Percentiles rank a stretch among this genome's conserved stretches.
phyloP scores from a whole-genome alignment of 2,329 filamentous ascomycete species.

The Chrysoporthe deuterocubensis region DNA sequence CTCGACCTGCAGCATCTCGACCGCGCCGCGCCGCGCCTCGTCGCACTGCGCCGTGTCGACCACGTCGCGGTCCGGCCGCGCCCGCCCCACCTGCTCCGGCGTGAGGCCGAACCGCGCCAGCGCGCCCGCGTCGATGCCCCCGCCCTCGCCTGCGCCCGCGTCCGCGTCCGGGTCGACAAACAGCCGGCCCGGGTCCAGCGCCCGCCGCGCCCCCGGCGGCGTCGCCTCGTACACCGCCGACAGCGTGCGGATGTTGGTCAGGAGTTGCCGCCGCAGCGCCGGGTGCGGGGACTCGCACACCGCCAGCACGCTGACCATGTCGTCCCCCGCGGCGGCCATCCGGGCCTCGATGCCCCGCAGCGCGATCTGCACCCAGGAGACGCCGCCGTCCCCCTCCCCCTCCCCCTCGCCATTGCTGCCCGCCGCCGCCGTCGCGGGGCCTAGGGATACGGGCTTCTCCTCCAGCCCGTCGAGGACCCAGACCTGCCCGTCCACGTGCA shows the following conservation, averaged over 20 bases:
- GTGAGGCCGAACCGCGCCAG: neutral
- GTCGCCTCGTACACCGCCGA: constrained; percentile 43
- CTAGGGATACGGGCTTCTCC: constrained; percentile 68
- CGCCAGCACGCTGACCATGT: constrained; percentile 79
- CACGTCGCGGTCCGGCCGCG: constrained; percentile 31
- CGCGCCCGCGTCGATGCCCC: neutral
- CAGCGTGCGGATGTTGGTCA: constrained; percentile 41
- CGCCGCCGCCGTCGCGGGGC: constrained; percentile 39
- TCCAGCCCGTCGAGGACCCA: constrained; percentile 92
- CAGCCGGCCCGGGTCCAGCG: neutral
- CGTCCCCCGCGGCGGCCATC: constrained; percentile 62
- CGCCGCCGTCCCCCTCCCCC: constrained; percentile 33
- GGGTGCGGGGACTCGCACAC: constrained; percentile 69
- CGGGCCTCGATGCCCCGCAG: constrained; percentile 71
- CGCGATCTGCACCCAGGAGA: constrained; percentile 69
- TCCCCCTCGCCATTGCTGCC: neutral
- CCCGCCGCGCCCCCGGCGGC: constrained; percentile 18
- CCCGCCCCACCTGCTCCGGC: neutral
- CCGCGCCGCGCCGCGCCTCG: constrained; percentile 36
- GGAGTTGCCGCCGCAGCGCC: constrained; percentile 51
- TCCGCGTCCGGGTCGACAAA: constrained; percentile 6
- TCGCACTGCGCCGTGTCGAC: constrained; percentile 42
- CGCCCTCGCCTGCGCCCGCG: constrained; percentile 5
- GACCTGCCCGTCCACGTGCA: constrained; percentile 70
- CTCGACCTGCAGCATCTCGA: constrained; percentile 45